Conservation (phyloP, 23 red algal genomes). For the Gracilaria domingensis region DNA sequence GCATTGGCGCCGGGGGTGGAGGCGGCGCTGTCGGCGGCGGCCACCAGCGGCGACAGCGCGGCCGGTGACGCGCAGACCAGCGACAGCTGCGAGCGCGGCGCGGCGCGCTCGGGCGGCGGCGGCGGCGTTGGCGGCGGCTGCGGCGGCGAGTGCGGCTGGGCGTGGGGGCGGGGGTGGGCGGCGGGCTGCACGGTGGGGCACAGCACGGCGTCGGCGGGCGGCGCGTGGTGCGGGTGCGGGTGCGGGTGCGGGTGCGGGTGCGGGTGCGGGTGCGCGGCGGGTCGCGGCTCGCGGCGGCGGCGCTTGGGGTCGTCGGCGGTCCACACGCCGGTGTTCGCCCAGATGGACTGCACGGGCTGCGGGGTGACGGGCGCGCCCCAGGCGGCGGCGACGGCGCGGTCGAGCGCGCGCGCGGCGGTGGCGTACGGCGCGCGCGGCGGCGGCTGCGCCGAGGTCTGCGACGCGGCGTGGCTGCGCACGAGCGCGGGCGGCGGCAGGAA, state of each 20-base stretch:
- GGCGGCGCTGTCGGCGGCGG: too few species aligned
- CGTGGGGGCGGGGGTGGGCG: background rate
- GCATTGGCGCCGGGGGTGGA: too few species aligned
- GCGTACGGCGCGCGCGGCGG: conserved; percentile 24
- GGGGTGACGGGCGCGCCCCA: conserved; percentile 48
- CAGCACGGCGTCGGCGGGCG: conserved; percentile 15
- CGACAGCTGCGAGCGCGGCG: background rate
- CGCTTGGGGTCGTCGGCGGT: conserved; percentile 26
- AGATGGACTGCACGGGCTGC: conserved; percentile 26
- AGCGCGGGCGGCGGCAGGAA: conserved; percentile 67
- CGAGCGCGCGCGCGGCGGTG: conserved; percentile 64
- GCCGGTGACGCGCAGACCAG: background rate
- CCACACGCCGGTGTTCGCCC: conserved; percentile 32
- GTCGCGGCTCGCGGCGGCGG: conserved; percentile 25
- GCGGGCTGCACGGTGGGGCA: conserved; percentile 6
- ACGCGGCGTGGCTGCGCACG: conserved; percentile 40
- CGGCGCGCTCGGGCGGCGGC: background rate
- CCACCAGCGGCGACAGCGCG: background rate
- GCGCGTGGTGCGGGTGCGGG: background rate
- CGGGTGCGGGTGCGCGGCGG: background rate
- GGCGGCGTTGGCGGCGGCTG: background rate
- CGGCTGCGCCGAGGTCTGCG: conserved; percentile 25
- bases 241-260: background rate
- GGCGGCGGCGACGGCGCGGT: conserved; percentile 71
- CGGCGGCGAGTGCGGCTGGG: background rate